A percentile compares a stretch with the other conserved stretches of the same genome.
phyloP scores from a whole-genome alignment of 257 asterid species.

The Parsonsia alboflavescens region DNA sequence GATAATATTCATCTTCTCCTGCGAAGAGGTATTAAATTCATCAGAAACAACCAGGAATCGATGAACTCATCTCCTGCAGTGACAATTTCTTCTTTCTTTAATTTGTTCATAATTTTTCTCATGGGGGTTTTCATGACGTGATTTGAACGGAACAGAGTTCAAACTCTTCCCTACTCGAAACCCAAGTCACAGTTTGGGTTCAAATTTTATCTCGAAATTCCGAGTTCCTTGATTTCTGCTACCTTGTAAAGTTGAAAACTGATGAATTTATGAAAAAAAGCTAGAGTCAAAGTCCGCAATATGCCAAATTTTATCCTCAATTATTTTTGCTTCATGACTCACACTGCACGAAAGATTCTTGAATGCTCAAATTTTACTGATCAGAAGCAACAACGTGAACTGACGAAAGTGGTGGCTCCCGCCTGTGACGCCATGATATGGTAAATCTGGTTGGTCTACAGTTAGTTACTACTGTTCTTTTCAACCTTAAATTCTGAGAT shows the following conservation, averaged over 20 bases:
- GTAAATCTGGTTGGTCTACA: too few species aligned
- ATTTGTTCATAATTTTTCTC: background rate
- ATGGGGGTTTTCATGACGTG: too few species aligned
- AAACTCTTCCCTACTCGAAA: background rate
- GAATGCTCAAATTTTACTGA: background rate
- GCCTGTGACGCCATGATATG: too few species aligned
- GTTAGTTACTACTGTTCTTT: too few species aligned
- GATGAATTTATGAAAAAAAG: background rate
- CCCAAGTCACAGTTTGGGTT: background rate
- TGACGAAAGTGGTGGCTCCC: background rate
- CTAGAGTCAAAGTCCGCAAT: background rate
- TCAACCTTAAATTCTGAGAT: background rate
- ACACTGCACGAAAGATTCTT: background rate
- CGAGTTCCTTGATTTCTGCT: background rate
- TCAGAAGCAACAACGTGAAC: background rate
- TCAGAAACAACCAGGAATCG: conserved; percentile 13
- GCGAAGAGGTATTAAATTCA: conserved; percentile 48
- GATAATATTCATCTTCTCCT: too few species aligned
- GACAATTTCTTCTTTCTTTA: background rate
- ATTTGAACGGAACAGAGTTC: background rate
- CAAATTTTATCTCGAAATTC: background rate
- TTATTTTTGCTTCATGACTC: background rate
- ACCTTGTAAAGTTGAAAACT: conserved; percentile 7
- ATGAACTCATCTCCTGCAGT: background rate
- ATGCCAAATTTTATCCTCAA: background rate